Evolutionary conservation across 2,329 filamentous ascomycete species (phyloP).

Genomic region (Cladosporium sp.): DNA sequence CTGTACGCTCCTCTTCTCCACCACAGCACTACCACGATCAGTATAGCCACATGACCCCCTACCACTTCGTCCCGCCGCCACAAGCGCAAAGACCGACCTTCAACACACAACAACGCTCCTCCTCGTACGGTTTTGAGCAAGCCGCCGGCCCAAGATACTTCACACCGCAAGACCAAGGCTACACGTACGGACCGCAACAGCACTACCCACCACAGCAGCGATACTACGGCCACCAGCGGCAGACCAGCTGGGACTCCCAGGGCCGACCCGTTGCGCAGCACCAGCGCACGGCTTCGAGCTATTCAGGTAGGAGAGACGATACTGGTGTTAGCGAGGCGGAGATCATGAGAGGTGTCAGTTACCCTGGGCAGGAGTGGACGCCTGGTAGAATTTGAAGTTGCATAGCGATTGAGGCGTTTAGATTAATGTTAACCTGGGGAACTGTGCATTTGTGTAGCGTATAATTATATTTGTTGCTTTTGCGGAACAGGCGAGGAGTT

Average conservation of each 20-base stretch:
- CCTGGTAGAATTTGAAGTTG: constrained; percentile 30
- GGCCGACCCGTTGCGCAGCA: constrained; percentile 12
- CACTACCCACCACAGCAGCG: constrained; percentile 13
- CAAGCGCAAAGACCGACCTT: not conserved
- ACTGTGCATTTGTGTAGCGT: no score
- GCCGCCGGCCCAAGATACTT: not conserved
- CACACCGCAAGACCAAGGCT: not conserved
- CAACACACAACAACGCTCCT: not conserved
- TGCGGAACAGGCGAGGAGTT: no score
- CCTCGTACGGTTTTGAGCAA: constrained; percentile 1
- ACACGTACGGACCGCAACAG: not conserved
- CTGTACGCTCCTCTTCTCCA: not conserved
- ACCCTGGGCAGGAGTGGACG: constrained; percentile 66
- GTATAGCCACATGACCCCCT: constrained; percentile 2
- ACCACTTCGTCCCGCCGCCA: not conserved
- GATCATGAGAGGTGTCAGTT: constrained; percentile 59
- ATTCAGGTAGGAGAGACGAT: constrained; percentile 23
- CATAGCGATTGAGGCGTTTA: not conserved
- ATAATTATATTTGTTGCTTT: no score
- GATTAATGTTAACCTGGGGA: no score
- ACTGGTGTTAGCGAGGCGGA: constrained; percentile 22
- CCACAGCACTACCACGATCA: not conserved
- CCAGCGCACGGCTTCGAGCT: constrained; percentile 18
- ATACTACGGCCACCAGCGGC: constrained; percentile 13
- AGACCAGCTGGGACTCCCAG: not conserved